A percentile compares a stretch with the other conserved stretches of the same genome.
Evolutionary conservation across 305 asterid genomes (phyloP).

Genomic region (Nicotiana rustica): DNA sequence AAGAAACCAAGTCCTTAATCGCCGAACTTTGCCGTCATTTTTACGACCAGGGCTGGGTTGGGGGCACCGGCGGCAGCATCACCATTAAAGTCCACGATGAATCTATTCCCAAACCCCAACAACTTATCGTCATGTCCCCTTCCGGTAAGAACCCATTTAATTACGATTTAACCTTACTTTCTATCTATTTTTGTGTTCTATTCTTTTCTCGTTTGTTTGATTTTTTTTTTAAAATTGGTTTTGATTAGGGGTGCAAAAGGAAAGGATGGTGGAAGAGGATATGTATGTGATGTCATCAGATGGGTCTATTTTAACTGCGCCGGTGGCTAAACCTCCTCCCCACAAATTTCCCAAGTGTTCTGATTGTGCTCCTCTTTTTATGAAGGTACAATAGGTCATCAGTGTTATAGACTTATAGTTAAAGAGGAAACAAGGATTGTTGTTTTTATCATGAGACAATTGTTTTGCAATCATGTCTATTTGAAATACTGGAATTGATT

Average conservation of each 20-base stretch:
- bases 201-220: not conserved
- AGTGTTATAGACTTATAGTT: not conserved
- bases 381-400: slow-evolving; percentile 59
- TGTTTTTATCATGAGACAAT: not conserved
- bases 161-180: not conserved
- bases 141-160: slow-evolving; percentile 44
- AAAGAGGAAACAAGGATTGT: not conserved
- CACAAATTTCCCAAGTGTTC: slow-evolving; percentile 85
- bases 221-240: slow-evolving; percentile 25
- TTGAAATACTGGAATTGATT: slow-evolving; percentile 16
- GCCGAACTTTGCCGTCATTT: slow-evolving; percentile 94
- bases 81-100: slow-evolving; percentile 92
- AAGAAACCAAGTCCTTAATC: slow-evolving; percentile 72
- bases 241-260: slow-evolving; percentile 79
- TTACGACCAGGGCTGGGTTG: slow-evolving; percentile 93
- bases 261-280: slow-evolving; percentile 82
- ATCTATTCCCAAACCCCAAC: slow-evolving; percentile 79
- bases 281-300: slow-evolving; percentile 73
- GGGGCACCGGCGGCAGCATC: slow-evolving; percentile 99
- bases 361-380: slow-evolving; percentile 82
- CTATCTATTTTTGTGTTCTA: not conserved
- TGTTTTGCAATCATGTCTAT: slow-evolving; percentile 3
- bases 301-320: slow-evolving; percentile 68
- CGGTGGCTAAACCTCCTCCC: slow-evolving; percentile 75
- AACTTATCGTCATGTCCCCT: slow-evolving; percentile 92